A percentile compares a stretch with the other conserved stretches of the same genome.
Conservation (phyloP, 306 rosid genomes). For the Spatholobus suberectus region DNA sequence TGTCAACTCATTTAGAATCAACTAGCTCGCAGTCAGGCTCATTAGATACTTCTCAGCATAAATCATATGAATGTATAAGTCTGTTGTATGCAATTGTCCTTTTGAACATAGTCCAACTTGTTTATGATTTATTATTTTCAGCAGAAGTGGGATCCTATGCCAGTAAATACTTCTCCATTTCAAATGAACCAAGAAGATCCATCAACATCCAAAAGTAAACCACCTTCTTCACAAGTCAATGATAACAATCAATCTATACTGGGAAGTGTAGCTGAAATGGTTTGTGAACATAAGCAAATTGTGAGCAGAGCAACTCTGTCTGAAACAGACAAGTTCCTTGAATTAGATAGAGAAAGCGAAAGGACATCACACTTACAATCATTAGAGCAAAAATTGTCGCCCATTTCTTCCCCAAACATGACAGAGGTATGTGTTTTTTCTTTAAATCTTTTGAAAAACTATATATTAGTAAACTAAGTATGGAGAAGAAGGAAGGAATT, state of each 20-base stretch:
- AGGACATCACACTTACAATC: not conserved
- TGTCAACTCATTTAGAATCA: too few relatives aligned
- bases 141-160: too few relatives aligned
- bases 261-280: not conserved
- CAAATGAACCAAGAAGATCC: too few relatives aligned
- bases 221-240: not conserved
- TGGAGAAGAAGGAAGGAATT: not conserved
- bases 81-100: too few relatives aligned
- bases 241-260: not conserved
- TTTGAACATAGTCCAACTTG: not conserved
- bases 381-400: not conserved
- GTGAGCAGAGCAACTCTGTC: rapidly evolving
- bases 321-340: not conserved
- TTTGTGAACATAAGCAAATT: not conserved
- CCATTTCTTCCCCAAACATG: not conserved
- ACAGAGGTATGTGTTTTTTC: not conserved
- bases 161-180: too few relatives aligned
- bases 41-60: too few relatives aligned
- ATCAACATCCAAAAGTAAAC: too few relatives aligned
- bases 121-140: not conserved
- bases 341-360: not conserved
- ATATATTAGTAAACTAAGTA: not conserved
- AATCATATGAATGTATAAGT: too few relatives aligned
- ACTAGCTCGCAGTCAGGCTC: too few relatives aligned
- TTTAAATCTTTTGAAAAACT: too few relatives aligned